phyloP scores from a whole-genome alignment of 192 early-diverging fungal species.

The Coemansia sp. region DNA sequence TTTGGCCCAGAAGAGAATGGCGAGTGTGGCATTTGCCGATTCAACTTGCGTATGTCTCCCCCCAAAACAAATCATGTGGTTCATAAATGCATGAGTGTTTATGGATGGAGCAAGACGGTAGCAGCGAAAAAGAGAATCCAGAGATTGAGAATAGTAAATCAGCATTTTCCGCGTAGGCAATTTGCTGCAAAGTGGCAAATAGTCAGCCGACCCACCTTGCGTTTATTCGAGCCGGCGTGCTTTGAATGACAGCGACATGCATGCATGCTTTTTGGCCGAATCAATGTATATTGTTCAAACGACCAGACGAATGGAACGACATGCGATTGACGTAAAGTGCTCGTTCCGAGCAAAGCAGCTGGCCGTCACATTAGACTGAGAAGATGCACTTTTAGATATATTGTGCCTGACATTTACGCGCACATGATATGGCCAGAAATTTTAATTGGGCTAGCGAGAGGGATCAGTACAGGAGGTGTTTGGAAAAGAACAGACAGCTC shows the following conservation, averaged over 20 bases:
- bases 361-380: not conserved
- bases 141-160: not conserved
- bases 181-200: not conserved
- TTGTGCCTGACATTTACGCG: not conserved
- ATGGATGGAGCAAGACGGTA: not conserved
- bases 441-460: not conserved
- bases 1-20: not conserved
- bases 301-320: not conserved
- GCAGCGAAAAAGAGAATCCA: not conserved
- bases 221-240: not conserved
- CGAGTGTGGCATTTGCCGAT: not conserved
- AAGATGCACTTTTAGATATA: not conserved
- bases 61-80: constrained; percentile 5
- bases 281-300: constrained; percentile 1
- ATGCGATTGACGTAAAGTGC: not conserved
- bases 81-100: not conserved
- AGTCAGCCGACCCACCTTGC: not conserved
- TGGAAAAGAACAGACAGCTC: not conserved
- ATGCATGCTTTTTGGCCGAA: not conserved
- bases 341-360: not conserved
- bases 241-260: not conserved
- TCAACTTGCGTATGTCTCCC: not conserved
- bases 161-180: not conserved
- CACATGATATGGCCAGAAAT: not conserved
- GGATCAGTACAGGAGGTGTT: not conserved